phyloP scores from a whole-genome alignment of 108 stramenopile genomes.

The Fragilariopsis cylindrus region DNA sequence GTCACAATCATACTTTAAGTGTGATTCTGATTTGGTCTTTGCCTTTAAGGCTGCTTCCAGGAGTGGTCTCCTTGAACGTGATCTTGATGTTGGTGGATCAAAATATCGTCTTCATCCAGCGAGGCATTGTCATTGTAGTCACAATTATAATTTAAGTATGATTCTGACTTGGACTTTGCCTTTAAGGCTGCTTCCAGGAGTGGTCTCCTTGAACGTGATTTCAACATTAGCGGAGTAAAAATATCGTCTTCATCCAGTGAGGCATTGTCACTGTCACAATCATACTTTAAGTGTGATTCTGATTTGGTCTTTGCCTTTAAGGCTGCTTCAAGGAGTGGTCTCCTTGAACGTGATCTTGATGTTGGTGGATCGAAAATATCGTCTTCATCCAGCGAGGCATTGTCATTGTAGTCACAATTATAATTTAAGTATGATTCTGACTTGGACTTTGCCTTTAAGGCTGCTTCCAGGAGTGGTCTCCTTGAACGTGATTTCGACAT shows the following conservation, averaged over 20 bases:
- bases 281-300: not conserved
- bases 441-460: slow-evolving; percentile 1
- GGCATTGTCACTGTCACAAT: not conserved
- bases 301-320: not conserved
- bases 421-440: not conserved
- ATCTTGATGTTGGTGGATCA: not conserved
- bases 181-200: not conserved
- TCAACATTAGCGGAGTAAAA: not conserved
- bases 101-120: not conserved
- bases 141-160: not conserved
- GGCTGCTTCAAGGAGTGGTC: not conserved
- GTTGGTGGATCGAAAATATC: not conserved
- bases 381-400: not conserved
- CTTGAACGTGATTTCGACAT: not conserved
- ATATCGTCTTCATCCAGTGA: not conserved
- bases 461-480: not conserved
- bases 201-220: not conserved
- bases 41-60: not conserved
- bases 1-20: not conserved
- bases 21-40: not conserved
- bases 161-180: not conserved
- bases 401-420: not conserved
- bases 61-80: not conserved
- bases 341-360: not conserved
- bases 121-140: not conserved